Conservation (phyloP, 2,329 filamentous ascomycete genomes). For the Ilyonectria destructans region DNA sequence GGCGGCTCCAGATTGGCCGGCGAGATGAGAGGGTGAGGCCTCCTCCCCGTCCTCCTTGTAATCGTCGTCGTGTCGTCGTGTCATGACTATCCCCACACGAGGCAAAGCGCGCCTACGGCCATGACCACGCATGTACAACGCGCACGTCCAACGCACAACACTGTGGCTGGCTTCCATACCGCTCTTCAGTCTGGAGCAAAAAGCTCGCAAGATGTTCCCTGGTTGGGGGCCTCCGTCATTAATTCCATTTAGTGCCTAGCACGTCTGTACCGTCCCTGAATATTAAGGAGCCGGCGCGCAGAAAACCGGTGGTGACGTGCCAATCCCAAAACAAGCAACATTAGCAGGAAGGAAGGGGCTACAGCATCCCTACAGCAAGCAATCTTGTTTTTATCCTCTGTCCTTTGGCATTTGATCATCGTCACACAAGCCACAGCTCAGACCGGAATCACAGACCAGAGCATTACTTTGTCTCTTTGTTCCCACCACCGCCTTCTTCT, state of each 20-base stretch:
- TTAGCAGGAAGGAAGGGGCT: neutral
- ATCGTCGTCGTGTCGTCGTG: neutral
- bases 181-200: neutral
- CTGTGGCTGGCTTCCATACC: neutral
- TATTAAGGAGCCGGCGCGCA: constrained; percentile 4
- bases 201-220: no score
- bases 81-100: neutral
- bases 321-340: neutral
- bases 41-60: neutral
- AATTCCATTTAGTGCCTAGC: no score
- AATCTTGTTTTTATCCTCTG: constrained; percentile 4
- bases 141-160: constrained; percentile 5
- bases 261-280: neutral
- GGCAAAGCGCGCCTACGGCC: neutral
- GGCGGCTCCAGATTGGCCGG: constrained; percentile 3
- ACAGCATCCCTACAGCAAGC: constrained; percentile 1
- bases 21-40: constrained; percentile 6
- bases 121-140: neutral
- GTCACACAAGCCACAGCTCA: neutral
- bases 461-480: neutral
- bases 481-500: neutral
- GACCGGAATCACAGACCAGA: neutral
- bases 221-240: no score
- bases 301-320: neutral
- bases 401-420: neutral